Base-by-base conservation (phyloP, 768 basidiomycete species). In the Kwoniella dejecticola region DNA sequence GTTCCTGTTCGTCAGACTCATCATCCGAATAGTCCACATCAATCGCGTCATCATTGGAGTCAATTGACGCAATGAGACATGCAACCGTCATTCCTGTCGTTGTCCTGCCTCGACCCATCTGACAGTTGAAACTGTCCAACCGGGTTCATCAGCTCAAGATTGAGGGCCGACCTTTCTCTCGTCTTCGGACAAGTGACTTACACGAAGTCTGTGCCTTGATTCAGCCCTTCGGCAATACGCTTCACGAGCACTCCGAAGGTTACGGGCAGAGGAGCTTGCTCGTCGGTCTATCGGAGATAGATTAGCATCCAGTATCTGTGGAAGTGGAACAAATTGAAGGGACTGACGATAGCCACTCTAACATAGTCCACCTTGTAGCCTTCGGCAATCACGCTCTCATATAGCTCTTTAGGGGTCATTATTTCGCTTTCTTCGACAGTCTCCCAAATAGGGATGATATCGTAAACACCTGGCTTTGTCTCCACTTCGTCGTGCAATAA, bases 51-150 rank as follows among this genome's bases (percentile, higher is more conserved):
- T 71, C 66, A 13, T 64, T 67, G 11, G 85, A 2, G 86, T 89
- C 11, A 21, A 80, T 71, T 3, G 75, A 75, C 6, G 91, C 88
- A 53, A 96, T 89, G 24, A 97, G 81, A 57, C 88, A 90, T 0
- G 91, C 90, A 24, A 88, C 87, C 58, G 92, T 85, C 92, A 97
- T 98, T 4, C 96, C 96, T 0, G 93, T 97, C 0, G 96, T 99
- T 5, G 96, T 99, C 21, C 83, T 67, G 1, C 83, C 83, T 33
- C 81, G 71, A 10, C 82, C 89, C 92, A 97, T 95, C 79, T 98
- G 96, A 78, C 96, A 99, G 69, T 98, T 98, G 82, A 96, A 97
- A 46, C 76, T 77, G 45, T 6, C 11, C 3, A 1, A 42, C 62
- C 69, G 23, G 5, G 3, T 3, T 4, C 42, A 15, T 67, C 62